These are phyloP conservation scores for Malassezia japonica DNA, from an alignment of 1,284 basidiomycete species.

Conservation along the genomic window DNA sequence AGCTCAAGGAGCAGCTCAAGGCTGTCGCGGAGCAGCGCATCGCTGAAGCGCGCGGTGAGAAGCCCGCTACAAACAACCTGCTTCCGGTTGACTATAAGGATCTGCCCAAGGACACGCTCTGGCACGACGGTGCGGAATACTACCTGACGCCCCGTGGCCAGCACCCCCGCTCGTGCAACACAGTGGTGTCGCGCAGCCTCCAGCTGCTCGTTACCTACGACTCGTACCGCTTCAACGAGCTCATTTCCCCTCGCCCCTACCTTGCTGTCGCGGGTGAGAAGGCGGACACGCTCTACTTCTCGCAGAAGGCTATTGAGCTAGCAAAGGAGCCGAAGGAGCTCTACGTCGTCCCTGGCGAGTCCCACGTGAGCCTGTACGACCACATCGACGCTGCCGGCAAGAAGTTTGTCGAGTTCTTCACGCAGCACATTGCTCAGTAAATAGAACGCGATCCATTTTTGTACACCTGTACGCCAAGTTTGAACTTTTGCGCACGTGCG, in stretches of 20 bases:
- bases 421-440: neutral
- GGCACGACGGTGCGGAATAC: neutral
- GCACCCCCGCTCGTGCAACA: neutral
- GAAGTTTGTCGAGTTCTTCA: neutral
- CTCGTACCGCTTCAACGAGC: neutral
- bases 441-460: too few species aligned
- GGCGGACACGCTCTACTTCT: neutral
- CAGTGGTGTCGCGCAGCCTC: neutral
- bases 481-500: neutral
- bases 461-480: neutral
- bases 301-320: neutral
- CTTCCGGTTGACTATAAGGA: neutral
- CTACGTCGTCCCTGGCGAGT: neutral
- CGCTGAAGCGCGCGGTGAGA: neutral
- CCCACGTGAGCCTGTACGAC: conserved; percentile 1
- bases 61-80: neutral
- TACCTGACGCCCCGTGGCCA: conserved; percentile 1
- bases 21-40: neutral
- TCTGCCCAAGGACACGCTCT: neutral
- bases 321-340: neutral
- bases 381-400: neutral
- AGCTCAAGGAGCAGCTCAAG: neutral
- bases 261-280: neutral
- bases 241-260: conserved; percentile 1
- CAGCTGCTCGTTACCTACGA: neutral